Base-by-base conservation (phyloP, 108 stramenopile genomes). In the Mayamaea pseudoterrestris region DNA sequence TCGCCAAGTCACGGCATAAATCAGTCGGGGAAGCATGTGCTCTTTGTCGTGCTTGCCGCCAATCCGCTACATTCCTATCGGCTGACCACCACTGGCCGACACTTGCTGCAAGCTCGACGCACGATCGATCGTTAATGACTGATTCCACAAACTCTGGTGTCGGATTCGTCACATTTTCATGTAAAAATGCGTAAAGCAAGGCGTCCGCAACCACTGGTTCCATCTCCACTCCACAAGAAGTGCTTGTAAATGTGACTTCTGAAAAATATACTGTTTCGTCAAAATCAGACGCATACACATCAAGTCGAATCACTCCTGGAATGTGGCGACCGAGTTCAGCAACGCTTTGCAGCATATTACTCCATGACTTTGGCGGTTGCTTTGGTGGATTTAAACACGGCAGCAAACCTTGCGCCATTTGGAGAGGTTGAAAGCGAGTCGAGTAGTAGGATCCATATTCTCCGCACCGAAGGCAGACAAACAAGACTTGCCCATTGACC, bases 201-300 rank as follows among this genome's bases (percentile, higher is more conserved):
- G 46, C 46, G 28, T 47, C 46, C 9, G 46, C 46, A 24, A 47
- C 46, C 6, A 47, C 25, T 13, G 46, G 46, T 21, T 47, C 25
- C 25, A 21, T 27, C 8, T 47, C 23, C 13, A 9, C 13, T 47
- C 25, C 6, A 28, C 46, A 47, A 6, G n/a, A 13, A 47, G n/a
- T 28, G 21, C 46, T 24, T 9, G 46, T 47, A 26, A 21, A 47
- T 13, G 46, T 47, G 25, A 47, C 13, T 47, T 47, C 46, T 6
- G 46, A 47, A 28, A 47, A 47, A n/a, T 47, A 47, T n/a, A 47
- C 22, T n/a, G n/a, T n/a, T n/a, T n/a, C n/a, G 8, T 47, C 46
- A 24, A 14, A 9, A 26, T 47, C 46, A n/a, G n/a, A n/a, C 6
- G 46, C 46, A n/a, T 47, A 47, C 25, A 47, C 9, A 28, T 47